Evolutionary conservation across 2,329 filamentous ascomycete genomes (phyloP).

Genomic region (Pezicula carpinea): DNA sequence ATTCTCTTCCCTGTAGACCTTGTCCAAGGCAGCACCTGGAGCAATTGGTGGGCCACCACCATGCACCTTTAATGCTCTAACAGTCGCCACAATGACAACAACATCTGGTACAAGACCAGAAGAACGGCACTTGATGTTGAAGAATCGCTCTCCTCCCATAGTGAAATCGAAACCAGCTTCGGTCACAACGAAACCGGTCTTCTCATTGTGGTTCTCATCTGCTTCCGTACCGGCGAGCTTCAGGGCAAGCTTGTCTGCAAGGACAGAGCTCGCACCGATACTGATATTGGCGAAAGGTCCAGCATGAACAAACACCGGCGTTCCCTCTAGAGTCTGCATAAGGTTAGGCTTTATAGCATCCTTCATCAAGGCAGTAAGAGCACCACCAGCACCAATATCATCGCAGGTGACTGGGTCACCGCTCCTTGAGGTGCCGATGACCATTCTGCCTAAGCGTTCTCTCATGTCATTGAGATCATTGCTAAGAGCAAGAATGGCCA

Average conservation of each 20-base stretch:
- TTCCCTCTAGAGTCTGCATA: constrained; percentile 97
- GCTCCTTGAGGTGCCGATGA: constrained; percentile 78
- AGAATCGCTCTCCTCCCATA: constrained; percentile 99
- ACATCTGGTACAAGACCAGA: constrained; percentile 90
- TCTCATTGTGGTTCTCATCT: constrained; percentile 77
- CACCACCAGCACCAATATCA: constrained; percentile 88
- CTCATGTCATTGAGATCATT: constrained; percentile 85
- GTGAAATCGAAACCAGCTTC: constrained; percentile 99
- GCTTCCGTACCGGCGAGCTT: constrained; percentile 94
- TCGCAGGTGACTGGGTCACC: constrained; percentile 95
- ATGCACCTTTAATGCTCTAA: constrained; percentile 94
- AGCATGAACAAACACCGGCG: constrained; percentile 94
- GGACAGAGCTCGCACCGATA: constrained; percentile 91
- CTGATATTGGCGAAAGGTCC: constrained; percentile 98
- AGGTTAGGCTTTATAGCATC: constrained; percentile 98
- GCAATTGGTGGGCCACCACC: constrained; percentile 92
- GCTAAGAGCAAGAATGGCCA: constrained; percentile 95
- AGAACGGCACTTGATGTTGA: constrained; percentile 99
- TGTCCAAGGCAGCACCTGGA: constrained; percentile 76
- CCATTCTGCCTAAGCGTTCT: constrained; percentile 91
- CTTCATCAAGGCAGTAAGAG: constrained; percentile 90
- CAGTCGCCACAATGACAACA: constrained; percentile 91
- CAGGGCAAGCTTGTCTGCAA: constrained; percentile 91
- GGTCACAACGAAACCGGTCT: constrained; percentile 90
- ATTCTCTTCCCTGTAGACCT: constrained; percentile 91